phyloP scores from a whole-genome alignment of 169 alveolate genomes.

The Theileria luwenshuni region DNA sequence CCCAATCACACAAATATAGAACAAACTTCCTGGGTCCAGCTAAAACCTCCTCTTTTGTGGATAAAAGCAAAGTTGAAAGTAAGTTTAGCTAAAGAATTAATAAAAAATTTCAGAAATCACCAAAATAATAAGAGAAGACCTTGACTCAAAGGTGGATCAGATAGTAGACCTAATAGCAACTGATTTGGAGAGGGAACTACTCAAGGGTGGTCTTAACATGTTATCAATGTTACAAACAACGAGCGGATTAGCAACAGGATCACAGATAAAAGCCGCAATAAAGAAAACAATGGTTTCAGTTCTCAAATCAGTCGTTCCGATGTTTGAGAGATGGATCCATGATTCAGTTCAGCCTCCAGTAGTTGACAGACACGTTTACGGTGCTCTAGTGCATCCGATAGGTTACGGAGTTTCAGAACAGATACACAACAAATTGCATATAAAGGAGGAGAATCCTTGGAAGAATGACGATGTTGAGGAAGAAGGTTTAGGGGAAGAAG shows the following conservation, averaged over 20 bases:
- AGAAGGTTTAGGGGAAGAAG: constrained; percentile 28
- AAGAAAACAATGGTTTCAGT: constrained; percentile 49
- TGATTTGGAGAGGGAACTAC: constrained; percentile 46
- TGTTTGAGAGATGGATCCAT: constrained; percentile 58
- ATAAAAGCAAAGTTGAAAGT: constrained; percentile 14
- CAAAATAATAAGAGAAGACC: constrained; percentile 42
- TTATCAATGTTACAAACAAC: constrained; percentile 10
- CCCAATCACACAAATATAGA: constrained; percentile 19
- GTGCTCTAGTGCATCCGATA: constrained; percentile 53
- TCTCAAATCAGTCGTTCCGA: constrained; percentile 57
- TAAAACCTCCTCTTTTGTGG: constrained; percentile 12
- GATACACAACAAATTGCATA: constrained; percentile 54
- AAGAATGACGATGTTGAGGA: constrained; percentile 41
- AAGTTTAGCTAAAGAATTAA: constrained; percentile 9
- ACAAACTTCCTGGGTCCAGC: constrained; percentile 14
- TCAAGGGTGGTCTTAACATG: constrained; percentile 17
- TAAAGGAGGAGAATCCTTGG: constrained; percentile 26
- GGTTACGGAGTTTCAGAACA: constrained; percentile 61
- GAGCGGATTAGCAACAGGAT: constrained; percentile 21
- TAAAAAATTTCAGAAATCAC: constrained; percentile 34
- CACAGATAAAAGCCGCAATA: constrained; percentile 36
- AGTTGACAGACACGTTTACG: constrained; percentile 53
- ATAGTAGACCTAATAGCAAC: constrained; percentile 53
- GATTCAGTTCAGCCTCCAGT: constrained; percentile 69
- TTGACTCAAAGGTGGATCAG: constrained; percentile 56